Conservation (phyloP, 2,329 filamentous ascomycete species). For the Colletotrichum caudatum region DNA sequence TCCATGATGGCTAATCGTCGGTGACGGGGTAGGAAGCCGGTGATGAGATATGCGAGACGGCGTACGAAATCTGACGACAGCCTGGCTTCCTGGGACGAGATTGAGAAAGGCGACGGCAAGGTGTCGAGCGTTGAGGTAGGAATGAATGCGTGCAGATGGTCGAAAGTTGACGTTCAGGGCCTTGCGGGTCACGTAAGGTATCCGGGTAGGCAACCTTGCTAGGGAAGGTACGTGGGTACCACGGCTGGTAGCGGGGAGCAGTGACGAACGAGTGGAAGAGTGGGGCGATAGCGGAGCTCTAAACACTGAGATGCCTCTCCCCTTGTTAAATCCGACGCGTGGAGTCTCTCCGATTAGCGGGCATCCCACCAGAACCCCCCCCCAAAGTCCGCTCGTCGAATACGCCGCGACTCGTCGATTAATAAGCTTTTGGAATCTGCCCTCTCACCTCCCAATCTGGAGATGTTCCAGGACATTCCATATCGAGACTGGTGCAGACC, state of each 20-base stretch:
- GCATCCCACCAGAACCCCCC: conserved; percentile 10
- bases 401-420: conserved; percentile 15
- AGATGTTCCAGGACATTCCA: conserved; percentile 25
- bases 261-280: conserved; percentile 9
- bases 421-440: conserved; percentile 20
- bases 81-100: conserved; percentile 13
- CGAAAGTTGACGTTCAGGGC: conserved; percentile 26
- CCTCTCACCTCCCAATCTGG: not conserved
- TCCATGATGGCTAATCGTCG: conserved; percentile 54
- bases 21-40: not conserved
- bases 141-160: conserved; percentile 16
- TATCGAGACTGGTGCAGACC: not conserved
- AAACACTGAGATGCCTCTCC: not conserved
- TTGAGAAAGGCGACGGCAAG: not conserved
- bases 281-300: conserved; percentile 14
- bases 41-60: not conserved
- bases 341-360: conserved; percentile 19
- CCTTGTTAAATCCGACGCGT: conserved; percentile 31
- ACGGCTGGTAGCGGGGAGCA: conserved; percentile 22
- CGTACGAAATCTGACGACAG: not conserved
- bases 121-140: not conserved
- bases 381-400: conserved; percentile 28
- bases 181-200: conserved; percentile 5
- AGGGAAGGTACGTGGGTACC: conserved; percentile 13
- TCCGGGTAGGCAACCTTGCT: not conserved